A percentile compares a stretch with the other conserved stretches of the same genome.
phyloP scores from a whole-genome alignment of 2,329 filamentous ascomycete genomes.

The Cytospora piceicola region DNA sequence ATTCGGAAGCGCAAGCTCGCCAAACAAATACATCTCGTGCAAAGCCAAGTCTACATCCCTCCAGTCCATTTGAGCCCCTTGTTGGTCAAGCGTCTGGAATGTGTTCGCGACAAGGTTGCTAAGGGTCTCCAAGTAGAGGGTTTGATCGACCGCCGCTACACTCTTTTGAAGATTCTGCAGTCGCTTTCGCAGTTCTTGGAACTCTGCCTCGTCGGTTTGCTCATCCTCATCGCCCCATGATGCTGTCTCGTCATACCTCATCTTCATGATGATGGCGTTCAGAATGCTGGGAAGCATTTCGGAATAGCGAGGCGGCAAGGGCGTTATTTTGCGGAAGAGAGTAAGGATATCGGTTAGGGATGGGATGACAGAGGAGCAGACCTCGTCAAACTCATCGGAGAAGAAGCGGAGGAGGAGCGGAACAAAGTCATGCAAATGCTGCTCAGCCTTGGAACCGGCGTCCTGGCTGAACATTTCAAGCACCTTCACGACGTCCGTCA shows the following conservation, averaged over 20 bases:
- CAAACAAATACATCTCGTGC: slow-evolving; percentile 94
- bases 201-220: slow-evolving; percentile 95
- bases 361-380: slow-evolving; percentile 94
- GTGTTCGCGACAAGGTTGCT: slow-evolving; percentile 87
- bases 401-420: slow-evolving; percentile 92
- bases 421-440: slow-evolving; percentile 80
- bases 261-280: slow-evolving; percentile 90
- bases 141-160: slow-evolving; percentile 85
- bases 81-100: slow-evolving; percentile 77
- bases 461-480: slow-evolving; percentile 71
- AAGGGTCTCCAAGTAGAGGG: slow-evolving; percentile 84
- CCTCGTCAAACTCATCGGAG: slow-evolving; percentile 96
- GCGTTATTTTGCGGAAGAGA: slow-evolving; percentile 80
- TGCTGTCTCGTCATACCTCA: slow-evolving; percentile 95
- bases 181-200: slow-evolving; percentile 89
- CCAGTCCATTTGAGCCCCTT: slow-evolving; percentile 82
- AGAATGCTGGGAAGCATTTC: slow-evolving; percentile 85
- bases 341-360: slow-evolving; percentile 91
- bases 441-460: slow-evolving; percentile 75
- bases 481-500: slow-evolving; percentile 84
- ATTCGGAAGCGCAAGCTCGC: slow-evolving; percentile 88
- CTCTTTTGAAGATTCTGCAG: slow-evolving; percentile 91
- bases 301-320: slow-evolving; percentile 75
- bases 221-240: slow-evolving; percentile 94
- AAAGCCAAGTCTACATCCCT: slow-evolving; percentile 91